phyloP scores from a whole-genome alignment of 495 filamentous ascomycete genomes.

The Copromyces sp. region DNA sequence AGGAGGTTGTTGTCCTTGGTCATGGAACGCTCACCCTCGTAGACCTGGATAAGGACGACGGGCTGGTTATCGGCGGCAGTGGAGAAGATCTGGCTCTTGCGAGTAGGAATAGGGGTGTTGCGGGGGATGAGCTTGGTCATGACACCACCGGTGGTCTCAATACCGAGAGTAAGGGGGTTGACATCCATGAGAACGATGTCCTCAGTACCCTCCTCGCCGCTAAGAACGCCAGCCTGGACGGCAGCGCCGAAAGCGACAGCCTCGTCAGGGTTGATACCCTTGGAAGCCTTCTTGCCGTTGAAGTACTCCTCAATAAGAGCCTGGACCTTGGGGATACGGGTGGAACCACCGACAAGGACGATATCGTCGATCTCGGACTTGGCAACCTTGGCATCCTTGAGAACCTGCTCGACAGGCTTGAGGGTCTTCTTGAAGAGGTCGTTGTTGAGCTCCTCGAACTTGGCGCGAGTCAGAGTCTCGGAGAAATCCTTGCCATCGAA shows the following conservation, averaged over 20 bases:
- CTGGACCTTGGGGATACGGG: slow-evolving; percentile 96
- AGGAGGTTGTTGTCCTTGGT: slow-evolving; percentile 95
- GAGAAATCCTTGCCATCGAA: slow-evolving; percentile 96
- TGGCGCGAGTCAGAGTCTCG: slow-evolving; percentile 94
- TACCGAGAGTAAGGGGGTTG: slow-evolving; percentile 95
- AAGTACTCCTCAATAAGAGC: slow-evolving; percentile 94
- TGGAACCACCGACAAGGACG: slow-evolving; percentile 84
- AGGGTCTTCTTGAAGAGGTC: slow-evolving; percentile 99
- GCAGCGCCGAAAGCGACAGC: slow-evolving; percentile 96
- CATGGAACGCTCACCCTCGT: slow-evolving; percentile 90
- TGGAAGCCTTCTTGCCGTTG: slow-evolving; percentile 85
- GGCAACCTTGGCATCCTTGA: slow-evolving; percentile 86
- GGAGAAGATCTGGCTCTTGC: slow-evolving; percentile 96
- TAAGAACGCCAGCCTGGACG: slow-evolving; percentile 92
- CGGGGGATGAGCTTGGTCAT: slow-evolving; percentile 97
- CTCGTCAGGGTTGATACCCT: slow-evolving; percentile 98
- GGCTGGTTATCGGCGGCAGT: slow-evolving; percentile 98
- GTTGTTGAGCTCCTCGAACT: slow-evolving; percentile 98
- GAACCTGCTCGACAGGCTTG: slow-evolving; percentile 95
- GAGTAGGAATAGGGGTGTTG: slow-evolving; percentile 90
- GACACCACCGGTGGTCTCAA: slow-evolving; percentile 95
- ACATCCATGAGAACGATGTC: slow-evolving; percentile 92
- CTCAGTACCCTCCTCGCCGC: slow-evolving; percentile 69
- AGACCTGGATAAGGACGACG: slow-evolving; percentile 94
- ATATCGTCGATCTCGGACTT: slow-evolving; percentile 82